Conservation (phyloP, 352 stramenopile genomes). For the Peronospora farinosa region DNA sequence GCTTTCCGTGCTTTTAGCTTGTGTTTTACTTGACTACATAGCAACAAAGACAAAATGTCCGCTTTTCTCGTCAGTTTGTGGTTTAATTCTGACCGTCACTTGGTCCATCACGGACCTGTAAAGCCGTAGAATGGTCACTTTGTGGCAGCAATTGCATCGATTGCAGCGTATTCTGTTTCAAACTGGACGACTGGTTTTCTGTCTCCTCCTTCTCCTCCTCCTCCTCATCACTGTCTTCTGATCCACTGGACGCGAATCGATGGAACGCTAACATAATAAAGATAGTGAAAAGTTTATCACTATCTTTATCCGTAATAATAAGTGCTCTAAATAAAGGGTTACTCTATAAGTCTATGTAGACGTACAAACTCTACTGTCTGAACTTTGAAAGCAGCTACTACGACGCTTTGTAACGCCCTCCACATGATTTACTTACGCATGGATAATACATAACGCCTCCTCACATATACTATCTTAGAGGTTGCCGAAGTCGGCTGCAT, state of each 20-base stretch:
- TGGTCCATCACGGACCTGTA: conserved; percentile 29
- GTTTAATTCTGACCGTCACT: conserved; percentile 2
- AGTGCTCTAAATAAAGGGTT: neutral
- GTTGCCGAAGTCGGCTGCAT: no score
- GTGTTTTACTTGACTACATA: conserved; percentile 16
- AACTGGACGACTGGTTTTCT: conserved; percentile 22
- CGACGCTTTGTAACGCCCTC: conserved; percentile 18
- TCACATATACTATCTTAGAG: no score
- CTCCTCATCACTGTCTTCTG: conserved; percentile 38
- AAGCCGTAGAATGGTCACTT: conserved; percentile 10
- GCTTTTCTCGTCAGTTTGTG: conserved; percentile 3
- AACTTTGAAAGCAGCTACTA: conserved; percentile 8
- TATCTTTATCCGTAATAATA: neutral
- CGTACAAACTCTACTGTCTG: no score
- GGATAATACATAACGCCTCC: no score
- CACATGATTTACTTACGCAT: no score
- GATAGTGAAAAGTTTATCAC: neutral
- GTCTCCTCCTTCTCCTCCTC: no score
- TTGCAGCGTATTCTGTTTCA: conserved; percentile 24
- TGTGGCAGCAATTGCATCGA: conserved; percentile 26
- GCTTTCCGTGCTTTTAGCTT: conserved; percentile 9
- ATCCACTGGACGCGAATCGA: conserved; percentile 47
- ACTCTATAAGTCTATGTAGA: no score
- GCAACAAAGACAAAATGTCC: conserved; percentile 6
- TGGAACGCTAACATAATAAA: conserved; percentile 31